phyloP scores from a whole-genome alignment of 1,139 yeast genomes.

The Pichia sp. region DNA sequence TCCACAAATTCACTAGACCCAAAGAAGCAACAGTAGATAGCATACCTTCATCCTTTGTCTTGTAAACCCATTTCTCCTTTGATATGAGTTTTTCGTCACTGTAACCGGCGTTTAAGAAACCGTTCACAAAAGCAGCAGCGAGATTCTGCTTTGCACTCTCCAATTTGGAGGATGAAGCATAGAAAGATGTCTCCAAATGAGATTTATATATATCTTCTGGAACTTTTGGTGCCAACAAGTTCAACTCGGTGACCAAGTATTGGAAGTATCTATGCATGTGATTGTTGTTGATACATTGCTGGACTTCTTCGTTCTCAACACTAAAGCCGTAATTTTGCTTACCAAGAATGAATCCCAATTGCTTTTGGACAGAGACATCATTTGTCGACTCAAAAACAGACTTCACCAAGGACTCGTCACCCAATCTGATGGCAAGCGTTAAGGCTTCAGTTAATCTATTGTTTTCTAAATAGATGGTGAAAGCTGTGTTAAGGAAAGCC shows the following conservation, averaged over 20 bases:
- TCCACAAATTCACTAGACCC: constrained; percentile 92
- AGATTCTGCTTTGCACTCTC: constrained; percentile 94
- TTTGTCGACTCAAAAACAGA: constrained; percentile 73
- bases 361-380: constrained; percentile 76
- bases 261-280: constrained; percentile 74
- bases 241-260: constrained; percentile 81
- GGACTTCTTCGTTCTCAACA: constrained; percentile 67
- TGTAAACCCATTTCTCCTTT: constrained; percentile 77
- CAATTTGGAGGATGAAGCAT: constrained; percentile 58
- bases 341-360: constrained; percentile 84
- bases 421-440: constrained; percentile 82
- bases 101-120: constrained; percentile 86
- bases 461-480: constrained; percentile 73
- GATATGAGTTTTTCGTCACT: constrained; percentile 79
- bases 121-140: constrained; percentile 90
- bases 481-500: constrained; percentile 88
- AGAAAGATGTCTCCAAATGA: constrained; percentile 58
- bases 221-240: constrained; percentile 80
- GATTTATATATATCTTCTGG: constrained; percentile 95
- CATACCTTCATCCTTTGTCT: constrained; percentile 91
- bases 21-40: constrained; percentile 90
- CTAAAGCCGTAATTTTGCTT: constrained; percentile 81
- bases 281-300: constrained; percentile 79
- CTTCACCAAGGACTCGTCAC: constrained; percentile 70
- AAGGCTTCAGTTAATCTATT: constrained; percentile 86